A percentile compares a stretch with the other conserved stretches of the same genome.
Evolutionary conservation across 306 rosid genomes (phyloP).

Genomic region (Acmispon strigosus): DNA sequence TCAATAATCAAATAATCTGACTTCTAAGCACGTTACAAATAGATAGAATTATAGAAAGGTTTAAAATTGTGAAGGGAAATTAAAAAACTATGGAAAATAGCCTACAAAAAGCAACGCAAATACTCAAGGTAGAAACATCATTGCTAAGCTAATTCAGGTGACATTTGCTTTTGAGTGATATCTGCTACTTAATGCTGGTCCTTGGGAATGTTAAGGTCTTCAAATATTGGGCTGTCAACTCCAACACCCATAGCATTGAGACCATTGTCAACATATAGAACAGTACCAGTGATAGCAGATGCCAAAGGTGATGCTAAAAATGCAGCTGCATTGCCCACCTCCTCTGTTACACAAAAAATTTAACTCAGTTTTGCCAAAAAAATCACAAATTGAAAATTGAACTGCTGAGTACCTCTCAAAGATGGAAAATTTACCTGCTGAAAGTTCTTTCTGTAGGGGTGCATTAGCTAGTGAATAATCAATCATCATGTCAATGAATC

Average conservation of each 20-base stretch:
- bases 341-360: conserved; percentile 48
- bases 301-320: conserved; percentile 90
- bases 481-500: conserved; percentile 96
- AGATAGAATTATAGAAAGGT: background rate
- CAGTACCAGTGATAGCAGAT: conserved; percentile 86
- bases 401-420: background rate
- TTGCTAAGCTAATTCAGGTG: conserved; percentile 6
- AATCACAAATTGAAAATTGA: background rate
- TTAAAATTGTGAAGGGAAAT: background rate
- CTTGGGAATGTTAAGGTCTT: conserved; percentile 39
- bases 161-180: background rate
- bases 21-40: background rate
- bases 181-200: conserved; percentile 28
- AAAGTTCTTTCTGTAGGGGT: conserved; percentile 82
- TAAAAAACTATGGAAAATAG: background rate
- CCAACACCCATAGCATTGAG: conserved; percentile 93
- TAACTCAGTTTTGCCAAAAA: conserved; percentile 2
- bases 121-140: conserved; percentile 16
- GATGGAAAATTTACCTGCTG: conserved; percentile 58
- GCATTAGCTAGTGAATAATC: conserved; percentile 85
- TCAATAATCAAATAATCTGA: conserved; percentile 3
- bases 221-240: conserved; percentile 55
- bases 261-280: conserved; percentile 85
- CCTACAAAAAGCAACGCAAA: conserved; percentile 21
- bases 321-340: conserved; percentile 86